Evolutionary conservation across 116 monocot genomes (phyloP).

Genomic region (Papilionanthe hybrid): DNA sequence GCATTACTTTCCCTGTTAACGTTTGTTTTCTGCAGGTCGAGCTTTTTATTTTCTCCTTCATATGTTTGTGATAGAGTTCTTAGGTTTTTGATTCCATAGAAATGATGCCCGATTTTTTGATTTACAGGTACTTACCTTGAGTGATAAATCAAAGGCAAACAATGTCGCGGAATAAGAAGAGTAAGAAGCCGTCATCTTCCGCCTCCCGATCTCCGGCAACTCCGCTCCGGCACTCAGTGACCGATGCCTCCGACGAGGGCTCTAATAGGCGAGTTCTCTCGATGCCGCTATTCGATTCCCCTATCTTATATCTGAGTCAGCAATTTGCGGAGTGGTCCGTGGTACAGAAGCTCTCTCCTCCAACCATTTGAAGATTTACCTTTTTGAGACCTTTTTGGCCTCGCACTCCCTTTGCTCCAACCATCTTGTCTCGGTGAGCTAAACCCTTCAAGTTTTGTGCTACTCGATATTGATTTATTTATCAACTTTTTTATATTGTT

Average conservation of each 20-base stretch:
- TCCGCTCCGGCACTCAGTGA: background rate
- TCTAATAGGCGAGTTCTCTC: constrained; percentile 17
- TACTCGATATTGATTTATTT: background rate
- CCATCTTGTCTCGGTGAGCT: constrained; percentile 58
- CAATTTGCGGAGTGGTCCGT: constrained; percentile 42
- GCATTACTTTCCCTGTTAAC: too few species aligned
- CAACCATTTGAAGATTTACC: constrained; percentile 49
- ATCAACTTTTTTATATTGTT: background rate
- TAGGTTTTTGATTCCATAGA: too few species aligned
- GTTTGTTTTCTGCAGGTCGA: too few species aligned
- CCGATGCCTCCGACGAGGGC: constrained; percentile 3
- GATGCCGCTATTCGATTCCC: constrained; percentile 45
- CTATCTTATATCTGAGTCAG: constrained; percentile 36
- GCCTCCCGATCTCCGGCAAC: constrained; percentile 13
- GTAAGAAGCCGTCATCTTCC: constrained; percentile 34
- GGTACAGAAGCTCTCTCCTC: constrained; percentile 23
- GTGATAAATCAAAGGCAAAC: too few species aligned
- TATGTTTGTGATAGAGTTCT: too few species aligned
- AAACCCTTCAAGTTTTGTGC: too few species aligned
- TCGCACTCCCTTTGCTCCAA: constrained; percentile 43
- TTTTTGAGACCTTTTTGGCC: constrained; percentile 60
- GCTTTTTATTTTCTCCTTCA: too few species aligned
- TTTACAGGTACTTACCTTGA: too few species aligned
- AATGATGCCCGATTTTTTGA: too few species aligned
- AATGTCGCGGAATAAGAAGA: background rate